phyloP scores from a whole-genome alignment of 2,329 filamentous ascomycete species.

The Fusarium bactridioides region DNA sequence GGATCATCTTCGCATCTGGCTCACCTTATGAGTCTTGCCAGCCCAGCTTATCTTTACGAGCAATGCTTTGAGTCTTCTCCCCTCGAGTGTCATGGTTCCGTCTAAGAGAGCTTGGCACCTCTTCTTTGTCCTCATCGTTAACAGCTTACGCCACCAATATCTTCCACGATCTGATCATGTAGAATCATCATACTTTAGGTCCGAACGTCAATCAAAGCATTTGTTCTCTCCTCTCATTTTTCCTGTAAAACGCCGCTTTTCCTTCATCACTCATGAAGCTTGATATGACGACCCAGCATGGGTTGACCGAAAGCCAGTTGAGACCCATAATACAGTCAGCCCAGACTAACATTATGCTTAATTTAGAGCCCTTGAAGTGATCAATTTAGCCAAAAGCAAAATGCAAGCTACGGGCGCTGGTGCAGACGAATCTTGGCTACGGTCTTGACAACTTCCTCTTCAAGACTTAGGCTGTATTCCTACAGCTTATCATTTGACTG shows the following conservation, averaged over 20 bases:
- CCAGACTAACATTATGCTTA: background rate
- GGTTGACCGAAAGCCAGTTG: accelerated
- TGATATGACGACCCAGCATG: too few relatives aligned
- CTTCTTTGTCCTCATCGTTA: too few relatives aligned
- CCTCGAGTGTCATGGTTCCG: too few relatives aligned
- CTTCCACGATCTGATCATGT: background rate
- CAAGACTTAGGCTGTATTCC: background rate
- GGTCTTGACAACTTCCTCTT: background rate
- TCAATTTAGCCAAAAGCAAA: background rate
- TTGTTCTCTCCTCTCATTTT: background rate
- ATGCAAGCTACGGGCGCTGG: background rate
- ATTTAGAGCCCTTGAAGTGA: background rate
- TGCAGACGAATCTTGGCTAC: background rate
- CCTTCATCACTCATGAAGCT: background rate
- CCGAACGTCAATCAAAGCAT: accelerated
- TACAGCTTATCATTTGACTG: background rate
- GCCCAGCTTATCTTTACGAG: too few relatives aligned
- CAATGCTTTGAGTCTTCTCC: too few relatives aligned
- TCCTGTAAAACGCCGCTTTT: background rate
- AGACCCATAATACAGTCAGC: background rate
- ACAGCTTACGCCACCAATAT: accelerated
- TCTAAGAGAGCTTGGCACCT: too few relatives aligned
- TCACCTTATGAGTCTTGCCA: too few relatives aligned
- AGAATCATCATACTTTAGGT: too few relatives aligned
- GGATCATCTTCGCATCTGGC: too few relatives aligned